Evolutionary conservation across 2,329 filamentous ascomycete genomes (phyloP).

Genomic region (Bertia moriformis): DNA sequence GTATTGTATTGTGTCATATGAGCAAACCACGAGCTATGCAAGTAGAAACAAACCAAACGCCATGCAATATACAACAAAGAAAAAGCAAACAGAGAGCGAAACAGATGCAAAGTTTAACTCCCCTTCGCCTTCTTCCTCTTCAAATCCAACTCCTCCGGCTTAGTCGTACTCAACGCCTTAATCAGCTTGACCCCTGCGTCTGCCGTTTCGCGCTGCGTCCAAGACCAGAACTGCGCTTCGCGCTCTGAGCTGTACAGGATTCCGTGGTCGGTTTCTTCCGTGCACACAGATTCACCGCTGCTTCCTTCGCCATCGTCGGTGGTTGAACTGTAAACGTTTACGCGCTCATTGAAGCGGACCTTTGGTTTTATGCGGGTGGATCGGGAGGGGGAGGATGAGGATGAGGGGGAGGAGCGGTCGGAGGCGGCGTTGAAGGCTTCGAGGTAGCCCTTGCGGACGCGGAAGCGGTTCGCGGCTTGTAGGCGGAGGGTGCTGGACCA

Average conservation of each 20-base stretch:
- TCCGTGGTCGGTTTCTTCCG: background rate
- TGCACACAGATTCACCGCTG: background rate
- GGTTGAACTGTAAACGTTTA: background rate
- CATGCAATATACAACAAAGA: no score
- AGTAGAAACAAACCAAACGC: no score
- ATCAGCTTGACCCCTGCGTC: background rate
- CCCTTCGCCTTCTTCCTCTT: no score
- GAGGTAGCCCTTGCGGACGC: slow-evolving; percentile 43
- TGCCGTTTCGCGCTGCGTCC: background rate
- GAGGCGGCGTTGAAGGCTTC: slow-evolving; percentile 20
- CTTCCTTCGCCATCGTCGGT: background rate
- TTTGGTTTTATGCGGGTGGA: no score
- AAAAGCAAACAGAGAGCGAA: no score
- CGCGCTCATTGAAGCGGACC: background rate
- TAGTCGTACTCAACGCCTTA: background rate
- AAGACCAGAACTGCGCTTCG: background rate
- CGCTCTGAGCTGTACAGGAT: background rate
- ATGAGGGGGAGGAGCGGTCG: no score
- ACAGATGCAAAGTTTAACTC: no score
- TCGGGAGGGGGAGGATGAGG: no score
- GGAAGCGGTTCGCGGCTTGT: slow-evolving; percentile 40
- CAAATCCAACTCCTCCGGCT: no score
- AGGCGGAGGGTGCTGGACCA: slow-evolving; percentile 45
- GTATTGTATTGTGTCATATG: no score
- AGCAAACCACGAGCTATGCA: no score